Base-by-base conservation (phyloP, 2,329 filamentous ascomycete genomes). In the Incumbomyces lentus region DNA sequence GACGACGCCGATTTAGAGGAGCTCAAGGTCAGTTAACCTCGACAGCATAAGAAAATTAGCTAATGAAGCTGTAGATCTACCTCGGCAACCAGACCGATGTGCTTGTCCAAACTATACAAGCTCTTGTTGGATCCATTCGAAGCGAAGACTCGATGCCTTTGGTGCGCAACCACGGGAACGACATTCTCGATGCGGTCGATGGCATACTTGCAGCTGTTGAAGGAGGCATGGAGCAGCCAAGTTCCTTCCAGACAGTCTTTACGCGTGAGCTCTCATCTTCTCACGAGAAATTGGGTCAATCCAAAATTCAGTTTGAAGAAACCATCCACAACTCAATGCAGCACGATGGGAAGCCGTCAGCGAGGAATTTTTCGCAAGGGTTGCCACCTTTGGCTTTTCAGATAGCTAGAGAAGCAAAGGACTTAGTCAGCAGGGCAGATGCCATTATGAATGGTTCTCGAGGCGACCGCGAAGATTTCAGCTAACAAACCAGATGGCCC, bases 311-410 rank as follows among this genome's bases (percentile, higher is more conserved):
- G 36, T 71, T 93, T 48, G 65, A 83, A 16, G 76, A 80, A 58
- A 75, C 81, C 48, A 74, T 75, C 47, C 68, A 77, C 31, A 76
- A 76, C 31, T 82, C 81, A 19, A 69, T 76, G 53, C 73, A 76
- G 7, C 74, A 83, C 19, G 75, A 72, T 6, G 74, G 72, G 40
- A 66, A 70, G 13, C 69, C 70, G 34, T 68, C 76, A 39, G 53
- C 65, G 16, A 67, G 64, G 6, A 70, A 71, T 59, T 82, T 82
- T 70, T 82, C 76, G 46, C 80, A 83, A 62, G 81, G 78, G 22
- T 68, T 94, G 42, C 86, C 86, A 10, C 86, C 86, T 2, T 80
- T 92, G 55, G 86, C 86, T n/a, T 93, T 93, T 64, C 84, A 87
- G 64, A 83, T 90, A 60, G 86, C 84, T 6, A 75, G 84, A 49